Evolutionary conservation across 2,329 filamentous ascomycete genomes (phyloP), one percentile per base, ranked within the genome.

Genomic region (Talaromyces sp.): DNA sequence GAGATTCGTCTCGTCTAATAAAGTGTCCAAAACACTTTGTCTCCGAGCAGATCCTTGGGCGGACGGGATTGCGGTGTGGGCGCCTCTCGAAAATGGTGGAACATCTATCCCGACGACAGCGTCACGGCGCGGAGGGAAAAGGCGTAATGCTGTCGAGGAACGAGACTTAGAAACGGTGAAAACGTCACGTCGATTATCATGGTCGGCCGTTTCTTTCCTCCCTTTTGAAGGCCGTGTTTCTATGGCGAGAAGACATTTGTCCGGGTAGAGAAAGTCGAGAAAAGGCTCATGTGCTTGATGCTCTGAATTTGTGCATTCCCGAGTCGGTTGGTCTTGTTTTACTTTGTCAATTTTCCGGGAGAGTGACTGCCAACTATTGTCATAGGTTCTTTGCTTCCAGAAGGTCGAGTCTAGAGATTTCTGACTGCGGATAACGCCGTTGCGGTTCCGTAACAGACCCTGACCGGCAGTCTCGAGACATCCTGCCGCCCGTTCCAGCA

Each of bases 401-500:
- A 78, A 73, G 49, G 66, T 65, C 27, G 71, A 68, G 64, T 71
- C 71, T 15, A 79, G 66, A n/a, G 70, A 66, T 55, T 71, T 70
- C 63, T 66, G 68, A 57, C 69, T 71, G 65, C 76, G 73, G 66
- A 78, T 66, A n/a, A 71, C 70, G 60, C 70, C 69, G 63, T 75
- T 74, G 58, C 75, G 67, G 64, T 76, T 73, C 65, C 73, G 74
- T 64, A 79, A 70, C 64, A 80, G 70, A 73, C 75, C 75, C 71
- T 78, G 74, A 68, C 78, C 77, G 69, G 78, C 79, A 73, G 73
- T 78, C 72, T 82, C 79, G 71, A 81, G 73, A 70, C 76, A 80
- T 74, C 78, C 74, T 63, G 77, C 74, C 67, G 79, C 76, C 70
- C 80, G 78, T 78, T 82, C 80, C 70, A 82, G 78, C 80, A 82